Percentiles rank a stretch among this genome's conserved stretches.
Conservation (phyloP, 1,284 basidiomycete genomes). For the Ceratobasidium sp. region DNA sequence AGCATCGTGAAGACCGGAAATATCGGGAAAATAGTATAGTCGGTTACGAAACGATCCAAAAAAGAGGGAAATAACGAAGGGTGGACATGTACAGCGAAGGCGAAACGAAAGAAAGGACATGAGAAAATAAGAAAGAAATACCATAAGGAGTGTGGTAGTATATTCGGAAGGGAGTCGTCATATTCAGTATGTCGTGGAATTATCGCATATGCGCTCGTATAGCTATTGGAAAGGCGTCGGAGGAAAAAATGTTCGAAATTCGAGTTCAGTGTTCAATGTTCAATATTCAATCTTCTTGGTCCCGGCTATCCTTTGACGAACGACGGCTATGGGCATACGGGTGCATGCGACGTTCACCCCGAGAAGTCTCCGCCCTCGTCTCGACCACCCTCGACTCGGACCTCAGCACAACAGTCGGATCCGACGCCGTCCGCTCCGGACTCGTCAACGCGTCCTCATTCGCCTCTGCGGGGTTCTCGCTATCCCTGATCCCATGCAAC, state of each 20-base stretch:
- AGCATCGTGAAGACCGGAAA: background rate
- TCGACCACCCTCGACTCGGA: background rate
- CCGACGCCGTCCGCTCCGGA: slow-evolving; percentile 24
- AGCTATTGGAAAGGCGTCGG: slow-evolving; percentile 22
- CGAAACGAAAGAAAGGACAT: slow-evolving; percentile 11
- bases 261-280: background rate
- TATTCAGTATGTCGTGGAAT: slow-evolving; percentile 30
- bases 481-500: slow-evolving; percentile 1
- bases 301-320: slow-evolving; percentile 15
- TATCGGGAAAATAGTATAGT: slow-evolving; percentile 9
- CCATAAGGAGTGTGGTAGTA: too few species aligned
- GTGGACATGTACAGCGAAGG: slow-evolving; percentile 15
- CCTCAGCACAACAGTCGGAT: background rate
- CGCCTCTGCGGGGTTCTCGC: background rate
- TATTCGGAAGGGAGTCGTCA: slow-evolving; percentile 3
- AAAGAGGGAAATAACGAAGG: background rate
- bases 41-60: background rate
- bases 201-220: slow-evolving; percentile 40
- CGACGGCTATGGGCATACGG: slow-evolving; percentile 17
- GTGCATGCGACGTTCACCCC: background rate
- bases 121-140: too few species aligned
- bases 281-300: slow-evolving; percentile 1
- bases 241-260: too few species aligned
- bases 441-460: background rate
- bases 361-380: too few species aligned